Evolutionary conservation across 1,284 basidiomycete genomes (phyloP).

Genomic region (Phaffia rhodozyma): DNA sequence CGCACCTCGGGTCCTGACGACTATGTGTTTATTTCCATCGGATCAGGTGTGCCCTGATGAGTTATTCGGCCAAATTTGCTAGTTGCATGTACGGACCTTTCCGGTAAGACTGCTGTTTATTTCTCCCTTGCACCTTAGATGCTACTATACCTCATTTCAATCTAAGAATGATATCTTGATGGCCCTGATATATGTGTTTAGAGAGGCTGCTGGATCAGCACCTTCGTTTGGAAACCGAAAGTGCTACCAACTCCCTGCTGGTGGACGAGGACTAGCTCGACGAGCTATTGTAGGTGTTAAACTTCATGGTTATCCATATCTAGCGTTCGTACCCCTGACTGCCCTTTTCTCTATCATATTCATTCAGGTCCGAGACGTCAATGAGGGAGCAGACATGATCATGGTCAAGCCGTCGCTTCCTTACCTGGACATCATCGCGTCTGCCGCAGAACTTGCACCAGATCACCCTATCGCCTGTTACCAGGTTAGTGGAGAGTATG

Average conservation of each 20-base stretch:
- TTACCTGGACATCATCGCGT: constrained; percentile 90
- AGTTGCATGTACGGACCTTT: constrained; percentile 96
- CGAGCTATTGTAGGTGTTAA: constrained; percentile 66
- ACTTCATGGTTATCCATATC: constrained; percentile 1
- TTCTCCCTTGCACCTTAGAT: neutral
- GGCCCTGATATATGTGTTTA: constrained; percentile 28
- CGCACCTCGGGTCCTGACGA: neutral
- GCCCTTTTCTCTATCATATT: neutral
- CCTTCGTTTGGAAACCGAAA: constrained; percentile 90
- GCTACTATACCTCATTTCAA: neutral
- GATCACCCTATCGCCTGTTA: constrained; percentile 89
- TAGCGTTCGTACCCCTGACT: neutral
- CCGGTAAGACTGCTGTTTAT: constrained; percentile 44
- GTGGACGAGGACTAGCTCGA: constrained; percentile 77
- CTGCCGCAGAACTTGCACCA: constrained; percentile 67
- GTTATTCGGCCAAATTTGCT: constrained; percentile 98
- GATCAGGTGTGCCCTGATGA: constrained; percentile 71
- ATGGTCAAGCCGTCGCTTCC: constrained; percentile 98
- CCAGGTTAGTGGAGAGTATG: constrained; percentile 93
- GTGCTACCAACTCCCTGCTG: constrained; percentile 91
- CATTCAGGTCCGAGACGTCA: constrained; percentile 64
- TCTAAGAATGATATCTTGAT: neutral
- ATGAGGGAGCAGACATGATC: constrained; percentile 95
- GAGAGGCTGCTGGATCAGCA: constrained; percentile 89
- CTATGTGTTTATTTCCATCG: neutral